Base-by-base conservation (phyloP, 75 land plant genomes). In the Pinus tabuliformis region DNA sequence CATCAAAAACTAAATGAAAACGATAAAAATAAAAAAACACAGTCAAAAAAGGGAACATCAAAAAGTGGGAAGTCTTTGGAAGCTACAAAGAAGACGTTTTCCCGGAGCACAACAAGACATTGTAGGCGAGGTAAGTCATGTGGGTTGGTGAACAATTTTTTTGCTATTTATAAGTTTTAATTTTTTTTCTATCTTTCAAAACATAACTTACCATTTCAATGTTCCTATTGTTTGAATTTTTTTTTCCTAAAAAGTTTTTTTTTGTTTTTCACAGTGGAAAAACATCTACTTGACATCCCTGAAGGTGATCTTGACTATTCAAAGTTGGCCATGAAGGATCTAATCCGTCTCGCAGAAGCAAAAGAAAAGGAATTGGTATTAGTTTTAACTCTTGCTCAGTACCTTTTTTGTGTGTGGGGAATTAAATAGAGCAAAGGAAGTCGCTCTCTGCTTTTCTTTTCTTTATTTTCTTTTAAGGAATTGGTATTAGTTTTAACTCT, bases 311-410 rank as follows among this genome's bases (percentile, higher is more conserved):
- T 92, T 62, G 92, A 95, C 60, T 78, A 79, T 30, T 71, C 71
- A 54, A 92, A 78, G 77, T 2, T 91, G 59, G 78, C 79, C 39
- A 76, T 95, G 65, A 87, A 79, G 81, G 90, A 93, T 72, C 72
- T 95, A 8, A 91, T 95, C 60, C 30, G 84, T 62, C 86, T 89
- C 58, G 92, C 93, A 22, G 96, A 91, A 75, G 74, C 83, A 36
- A 89, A 78, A 68, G 98, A 30, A 30, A 30, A 30, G 1, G 30
- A 30, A 30, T 30, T 30, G 30, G 30, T 30, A 30, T 30, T 30
- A 30, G 0, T 30, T 30, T 30, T 30, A 30, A 30, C 30, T 30
- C 30, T 30, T 30, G 30, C 30, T 30, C 30, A 30, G 1, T 30
- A 30, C 30, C 1, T 30, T 30, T 30, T 30, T 30, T 30, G 30